Evolutionary conservation across 2,329 filamentous ascomycete genomes (phyloP).

Genomic region (Paecilomyces dactylethromorphus): DNA sequence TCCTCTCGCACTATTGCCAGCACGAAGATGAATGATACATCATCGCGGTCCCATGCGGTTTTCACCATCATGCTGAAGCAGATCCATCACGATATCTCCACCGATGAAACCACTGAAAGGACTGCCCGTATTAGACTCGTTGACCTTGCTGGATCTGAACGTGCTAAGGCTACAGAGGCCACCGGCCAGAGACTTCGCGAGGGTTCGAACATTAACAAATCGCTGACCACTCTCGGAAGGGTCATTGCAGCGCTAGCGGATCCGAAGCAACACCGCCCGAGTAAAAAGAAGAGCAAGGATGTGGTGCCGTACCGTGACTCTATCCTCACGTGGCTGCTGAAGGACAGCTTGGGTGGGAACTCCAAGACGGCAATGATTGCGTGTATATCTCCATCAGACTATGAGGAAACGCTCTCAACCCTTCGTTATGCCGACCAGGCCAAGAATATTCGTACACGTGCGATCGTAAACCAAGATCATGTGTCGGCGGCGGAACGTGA

Average conservation of each 20-base stretch:
- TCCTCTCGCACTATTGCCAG: constrained; percentile 79
- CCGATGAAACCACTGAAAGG: constrained; percentile 95
- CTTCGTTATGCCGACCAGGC: constrained; percentile 96
- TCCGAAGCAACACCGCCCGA: constrained; percentile 54
- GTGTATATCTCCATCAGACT: constrained; percentile 90
- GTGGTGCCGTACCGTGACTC: constrained; percentile 92
- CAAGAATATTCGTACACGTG: constrained; percentile 91
- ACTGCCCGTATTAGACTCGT: constrained; percentile 90
- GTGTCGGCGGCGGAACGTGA: constrained; percentile 89
- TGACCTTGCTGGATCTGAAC: constrained; percentile 88
- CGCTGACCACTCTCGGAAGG: constrained; percentile 85
- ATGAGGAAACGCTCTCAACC: constrained; percentile 93
- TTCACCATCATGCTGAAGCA: constrained; percentile 98
- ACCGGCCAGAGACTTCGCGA: constrained; percentile 86
- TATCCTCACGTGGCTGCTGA: constrained; percentile 75
- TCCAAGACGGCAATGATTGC: constrained; percentile 99
- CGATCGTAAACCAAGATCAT: constrained; percentile 91
- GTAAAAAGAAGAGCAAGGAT: constrained; percentile 58
- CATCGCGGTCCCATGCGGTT: constrained; percentile 90
- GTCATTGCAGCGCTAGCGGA: constrained; percentile 89
- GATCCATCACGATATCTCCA: constrained; percentile 93
- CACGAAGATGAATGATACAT: constrained; percentile 99
- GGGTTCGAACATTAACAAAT: constrained; percentile 98
- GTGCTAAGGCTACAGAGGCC: constrained; percentile 91
- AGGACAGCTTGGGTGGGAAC: constrained; percentile 93